A percentile compares a stretch with the other conserved stretches of the same genome.
Evolutionary conservation across 345 rosid genomes (phyloP).

Genomic region (Gossypium mustelinum): DNA sequence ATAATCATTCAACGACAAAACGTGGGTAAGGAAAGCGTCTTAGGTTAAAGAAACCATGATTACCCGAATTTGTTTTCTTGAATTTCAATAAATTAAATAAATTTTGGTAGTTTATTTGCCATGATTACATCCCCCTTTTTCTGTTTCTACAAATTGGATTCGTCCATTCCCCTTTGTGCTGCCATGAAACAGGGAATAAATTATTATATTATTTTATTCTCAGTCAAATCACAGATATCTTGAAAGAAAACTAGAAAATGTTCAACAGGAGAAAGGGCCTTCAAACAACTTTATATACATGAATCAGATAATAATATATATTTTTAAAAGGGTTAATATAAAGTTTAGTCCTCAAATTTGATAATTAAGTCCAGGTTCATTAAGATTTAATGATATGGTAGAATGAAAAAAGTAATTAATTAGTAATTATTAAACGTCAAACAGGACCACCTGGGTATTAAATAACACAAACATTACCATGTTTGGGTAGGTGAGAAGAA

Average conservation of each 20-base stretch:
- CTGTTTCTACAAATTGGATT: not conserved
- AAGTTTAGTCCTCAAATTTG: too few relatives aligned
- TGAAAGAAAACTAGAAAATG: too few relatives aligned
- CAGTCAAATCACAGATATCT: not conserved
- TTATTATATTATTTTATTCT: not conserved
- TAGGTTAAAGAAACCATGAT: constrained; percentile 8
- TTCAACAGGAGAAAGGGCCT: too few relatives aligned
- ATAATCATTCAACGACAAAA: constrained; percentile 19
- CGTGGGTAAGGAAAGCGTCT: constrained; percentile 16
- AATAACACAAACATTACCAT: not conserved
- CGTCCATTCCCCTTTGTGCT: not conserved
- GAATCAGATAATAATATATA: too few relatives aligned
- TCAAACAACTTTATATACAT: too few relatives aligned
- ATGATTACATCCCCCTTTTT: not conserved
- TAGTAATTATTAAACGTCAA: not conserved
- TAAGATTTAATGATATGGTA: too few relatives aligned
- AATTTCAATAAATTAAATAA: too few relatives aligned
- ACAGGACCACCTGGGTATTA: not conserved
- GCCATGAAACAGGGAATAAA: constrained; percentile 2
- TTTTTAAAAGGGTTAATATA: too few relatives aligned
- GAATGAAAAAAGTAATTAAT: too few relatives aligned
- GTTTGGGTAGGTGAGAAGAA: not conserved
- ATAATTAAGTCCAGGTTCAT: too few relatives aligned
- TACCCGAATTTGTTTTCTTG: not conserved
- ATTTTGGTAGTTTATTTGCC: not conserved